Base-by-base conservation (phyloP, 352 stramenopile genomes). In the Phytophthora uliginosa region DNA sequence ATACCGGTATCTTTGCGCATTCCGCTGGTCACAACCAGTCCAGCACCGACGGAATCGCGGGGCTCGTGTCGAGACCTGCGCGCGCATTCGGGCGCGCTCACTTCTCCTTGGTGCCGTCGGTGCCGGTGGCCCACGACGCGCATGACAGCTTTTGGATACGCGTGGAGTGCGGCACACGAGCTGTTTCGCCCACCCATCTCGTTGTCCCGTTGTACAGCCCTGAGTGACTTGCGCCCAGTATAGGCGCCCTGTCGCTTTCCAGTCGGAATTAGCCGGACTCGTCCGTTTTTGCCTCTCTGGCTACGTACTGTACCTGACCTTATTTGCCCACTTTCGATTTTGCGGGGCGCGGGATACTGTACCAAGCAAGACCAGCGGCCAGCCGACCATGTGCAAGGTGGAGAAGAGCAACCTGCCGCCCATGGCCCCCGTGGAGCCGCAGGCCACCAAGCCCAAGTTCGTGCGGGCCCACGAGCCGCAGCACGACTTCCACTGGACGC, bases 401-500 rank as follows among this genome's bases (percentile, higher is more conserved):
- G 71, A 90, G 66, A 77, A 84, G 70, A 80, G 50, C 48, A 67
- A 26, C 20, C 45, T 80, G 70, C 74, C 54, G 60, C 76, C 70
- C 22, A 83, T 77, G 74, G 77, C 79, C 34, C 73, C 66, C 34
- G 62, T 80, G 26, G 78, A 83, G 67, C 79, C 84, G 20, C 78
- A 79, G 40, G 68, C 66, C 31, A 34, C 71, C 45, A 82, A 83
- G 61, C 70, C 79, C 52, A 78, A 85, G 71, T 89, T 88, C 69
- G 62, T 88, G 42, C 71, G 71, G 59, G 78, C 84, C 45, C 69
- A 77, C 52, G 80, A 86, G 76, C 63, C 73, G 20, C 69, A 87
- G 69, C 34, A 53, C 56, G 91, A 95, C 33, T 98, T 98, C 79
- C 84, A 92, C 72, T 97, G 89, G 90, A 85, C 89, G 7, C 77